These are phyloP conservation scores for Heliosperma pusillum DNA, from an alignment of 148 eudicot species.

Conservation along the genomic window DNA sequence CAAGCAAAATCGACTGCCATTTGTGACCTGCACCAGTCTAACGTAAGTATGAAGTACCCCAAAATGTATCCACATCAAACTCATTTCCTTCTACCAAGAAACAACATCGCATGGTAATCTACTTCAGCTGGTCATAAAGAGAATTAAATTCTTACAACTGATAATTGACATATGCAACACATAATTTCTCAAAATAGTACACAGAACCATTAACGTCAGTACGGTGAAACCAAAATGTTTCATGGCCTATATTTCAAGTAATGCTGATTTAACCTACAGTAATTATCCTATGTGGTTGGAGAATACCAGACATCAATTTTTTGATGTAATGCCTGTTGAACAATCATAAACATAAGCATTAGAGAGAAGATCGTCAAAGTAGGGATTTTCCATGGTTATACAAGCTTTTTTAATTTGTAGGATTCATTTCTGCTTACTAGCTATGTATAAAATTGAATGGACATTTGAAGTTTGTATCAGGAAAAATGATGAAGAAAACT, in stretches of 20 bases:
- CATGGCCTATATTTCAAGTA: no score
- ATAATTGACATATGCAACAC: not conserved
- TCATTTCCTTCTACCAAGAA: not conserved
- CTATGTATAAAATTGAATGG: no score
- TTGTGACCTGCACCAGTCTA: conserved; percentile 68
- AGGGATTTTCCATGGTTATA: not conserved
- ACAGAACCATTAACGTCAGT: no score
- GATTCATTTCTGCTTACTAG: no score
- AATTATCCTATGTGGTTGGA: no score
- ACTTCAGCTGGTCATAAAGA: not conserved
- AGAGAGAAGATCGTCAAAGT: not conserved
- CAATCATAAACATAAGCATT: not conserved
- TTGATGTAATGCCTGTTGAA: not conserved
- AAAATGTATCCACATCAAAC: not conserved
- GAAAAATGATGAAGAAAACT: not conserved
- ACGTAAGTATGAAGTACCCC: not conserved
- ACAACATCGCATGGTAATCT: not conserved
- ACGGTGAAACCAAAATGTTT: no score
- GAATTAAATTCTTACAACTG: not conserved
- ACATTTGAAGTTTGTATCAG: no score
- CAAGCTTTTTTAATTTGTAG: no score
- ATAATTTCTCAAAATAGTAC: not conserved
- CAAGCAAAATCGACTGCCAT: conserved; percentile 75
- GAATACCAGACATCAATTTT: no score
- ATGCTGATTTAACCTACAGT: no score